phyloP scores from a whole-genome alignment of 2,329 filamentous ascomycete species.

The Phaeosphaeria sp. region DNA sequence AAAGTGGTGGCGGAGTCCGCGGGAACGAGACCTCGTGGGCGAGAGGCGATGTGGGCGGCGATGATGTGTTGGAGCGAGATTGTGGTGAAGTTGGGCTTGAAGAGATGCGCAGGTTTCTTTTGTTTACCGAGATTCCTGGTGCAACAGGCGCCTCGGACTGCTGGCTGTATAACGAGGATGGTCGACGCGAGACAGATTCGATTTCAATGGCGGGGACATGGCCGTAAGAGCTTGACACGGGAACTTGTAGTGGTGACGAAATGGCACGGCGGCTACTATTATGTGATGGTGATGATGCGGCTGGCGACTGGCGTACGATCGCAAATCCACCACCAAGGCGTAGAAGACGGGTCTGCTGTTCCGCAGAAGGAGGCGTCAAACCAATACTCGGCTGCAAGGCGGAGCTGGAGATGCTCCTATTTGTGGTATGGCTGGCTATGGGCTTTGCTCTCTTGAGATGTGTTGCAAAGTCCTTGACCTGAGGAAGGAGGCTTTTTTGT shows the following conservation, averaged over 20 bases:
- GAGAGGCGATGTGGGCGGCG: constrained; percentile 11
- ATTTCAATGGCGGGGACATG: constrained; percentile 4
- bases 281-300: constrained; percentile 11
- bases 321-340: constrained; percentile 32
- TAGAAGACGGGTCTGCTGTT: constrained; percentile 20
- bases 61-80: constrained; percentile 10
- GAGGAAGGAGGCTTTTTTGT: background rate
- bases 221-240: constrained; percentile 2
- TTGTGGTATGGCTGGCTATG: background rate
- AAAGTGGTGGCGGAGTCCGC: constrained; percentile 10
- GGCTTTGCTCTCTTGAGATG: background rate
- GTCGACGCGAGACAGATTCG: constrained; percentile 9
- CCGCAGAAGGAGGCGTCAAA: background rate
- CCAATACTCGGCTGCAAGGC: background rate
- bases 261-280: constrained; percentile 1
- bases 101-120: constrained; percentile 12
- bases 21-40: constrained; percentile 9
- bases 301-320: constrained; percentile 24
- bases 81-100: constrained; percentile 6
- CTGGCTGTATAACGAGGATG: constrained; percentile 22
- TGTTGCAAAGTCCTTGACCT: background rate
- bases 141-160: constrained; percentile 10
- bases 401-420: background rate
- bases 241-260: constrained; percentile 6
- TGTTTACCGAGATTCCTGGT: constrained; percentile 8